Percentiles rank a stretch among this genome's conserved stretches.
These are phyloP conservation scores for Talaromyces stipitatus DNA, from an alignment of 495 filamentous ascomycete genomes.

Conservation along the genomic window DNA sequence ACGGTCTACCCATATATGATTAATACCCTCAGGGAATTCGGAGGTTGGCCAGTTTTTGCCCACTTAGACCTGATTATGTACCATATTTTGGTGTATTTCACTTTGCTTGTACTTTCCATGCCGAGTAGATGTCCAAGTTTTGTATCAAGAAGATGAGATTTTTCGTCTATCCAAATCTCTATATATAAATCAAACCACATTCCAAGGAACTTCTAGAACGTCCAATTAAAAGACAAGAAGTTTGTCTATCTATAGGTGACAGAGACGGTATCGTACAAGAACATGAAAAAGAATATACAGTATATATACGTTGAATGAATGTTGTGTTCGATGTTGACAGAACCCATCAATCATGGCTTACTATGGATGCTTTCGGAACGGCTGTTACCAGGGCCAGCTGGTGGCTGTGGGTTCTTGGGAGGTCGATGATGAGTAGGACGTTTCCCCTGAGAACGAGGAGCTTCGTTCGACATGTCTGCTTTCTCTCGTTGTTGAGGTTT, in stretches of 20 bases:
- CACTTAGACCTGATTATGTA: too few relatives aligned
- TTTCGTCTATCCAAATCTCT: not conserved
- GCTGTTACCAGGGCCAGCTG: not conserved
- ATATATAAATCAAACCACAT: not conserved
- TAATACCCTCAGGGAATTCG: too few relatives aligned
- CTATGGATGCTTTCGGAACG: not conserved
- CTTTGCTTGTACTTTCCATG: too few relatives aligned
- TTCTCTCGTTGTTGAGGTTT: conserved; percentile 3
- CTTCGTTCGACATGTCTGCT: not conserved
- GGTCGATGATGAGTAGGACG: not conserved
- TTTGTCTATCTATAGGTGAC: not conserved
- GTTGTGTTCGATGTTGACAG: not conserved
- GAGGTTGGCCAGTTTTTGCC: too few relatives aligned
- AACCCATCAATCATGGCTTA: not conserved
- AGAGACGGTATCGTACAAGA: not conserved
- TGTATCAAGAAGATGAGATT: too few relatives aligned
- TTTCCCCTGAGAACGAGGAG: not conserved
- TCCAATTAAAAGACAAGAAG: not conserved
- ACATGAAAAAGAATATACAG: not conserved
- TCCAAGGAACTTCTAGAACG: not conserved
- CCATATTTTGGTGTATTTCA: too few relatives aligned
- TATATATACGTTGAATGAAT: not conserved
- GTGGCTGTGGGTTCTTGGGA: conserved; percentile 8
- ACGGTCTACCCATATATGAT: too few relatives aligned
- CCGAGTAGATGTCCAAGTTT: too few relatives aligned